Conservation (phyloP, 495 filamentous ascomycete species). For the Penicillium canescens region DNA sequence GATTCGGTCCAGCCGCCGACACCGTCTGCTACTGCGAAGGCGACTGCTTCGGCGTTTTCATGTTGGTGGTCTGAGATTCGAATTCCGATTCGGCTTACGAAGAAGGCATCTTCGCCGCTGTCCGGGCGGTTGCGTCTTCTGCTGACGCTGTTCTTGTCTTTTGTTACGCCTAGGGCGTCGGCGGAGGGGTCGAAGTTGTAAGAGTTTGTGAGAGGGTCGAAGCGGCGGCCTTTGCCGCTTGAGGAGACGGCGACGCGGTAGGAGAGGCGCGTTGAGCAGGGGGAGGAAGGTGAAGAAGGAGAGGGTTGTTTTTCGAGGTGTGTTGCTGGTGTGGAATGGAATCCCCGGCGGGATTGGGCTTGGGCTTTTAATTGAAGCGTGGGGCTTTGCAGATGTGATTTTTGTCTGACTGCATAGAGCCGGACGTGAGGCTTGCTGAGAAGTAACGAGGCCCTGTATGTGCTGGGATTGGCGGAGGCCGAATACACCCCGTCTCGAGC, state of each 20-base stretch:
- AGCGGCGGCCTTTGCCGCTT: slow-evolving; percentile 75
- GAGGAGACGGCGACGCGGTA: slow-evolving; percentile 57
- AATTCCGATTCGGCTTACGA: slow-evolving; percentile 72
- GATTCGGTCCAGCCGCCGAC: slow-evolving; percentile 93
- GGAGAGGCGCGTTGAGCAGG: slow-evolving; percentile 33
- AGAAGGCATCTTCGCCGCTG: slow-evolving; percentile 95
- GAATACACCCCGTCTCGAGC: slow-evolving; percentile 22
- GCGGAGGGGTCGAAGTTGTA: slow-evolving; percentile 74
- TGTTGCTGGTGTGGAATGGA: slow-evolving; percentile 27
- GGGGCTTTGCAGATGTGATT: background rate
- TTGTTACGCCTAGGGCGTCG: slow-evolving; percentile 52
- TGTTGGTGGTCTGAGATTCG: slow-evolving; percentile 8
- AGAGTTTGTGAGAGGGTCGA: slow-evolving; percentile 66
- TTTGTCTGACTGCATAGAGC: slow-evolving; percentile 1
- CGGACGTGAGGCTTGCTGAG: slow-evolving; percentile 9
- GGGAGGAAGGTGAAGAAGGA: slow-evolving; percentile 3
- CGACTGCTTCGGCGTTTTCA: slow-evolving; percentile 48
- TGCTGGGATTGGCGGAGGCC: slow-evolving; percentile 4
- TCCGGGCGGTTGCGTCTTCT: slow-evolving; percentile 56
- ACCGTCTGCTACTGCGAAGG: slow-evolving; percentile 89
- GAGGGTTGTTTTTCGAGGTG: slow-evolving; percentile 1
- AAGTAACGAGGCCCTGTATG: slow-evolving; percentile 6
- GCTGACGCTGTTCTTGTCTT: slow-evolving; percentile 29
- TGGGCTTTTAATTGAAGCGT: background rate
- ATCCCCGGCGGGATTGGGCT: slow-evolving; percentile 16